Percentiles rank a stretch among this genome's conserved stretches.
phyloP scores from a whole-genome alignment of 225 moss, liverwort and hornwort species.

The Antitrichia curtipendula region DNA sequence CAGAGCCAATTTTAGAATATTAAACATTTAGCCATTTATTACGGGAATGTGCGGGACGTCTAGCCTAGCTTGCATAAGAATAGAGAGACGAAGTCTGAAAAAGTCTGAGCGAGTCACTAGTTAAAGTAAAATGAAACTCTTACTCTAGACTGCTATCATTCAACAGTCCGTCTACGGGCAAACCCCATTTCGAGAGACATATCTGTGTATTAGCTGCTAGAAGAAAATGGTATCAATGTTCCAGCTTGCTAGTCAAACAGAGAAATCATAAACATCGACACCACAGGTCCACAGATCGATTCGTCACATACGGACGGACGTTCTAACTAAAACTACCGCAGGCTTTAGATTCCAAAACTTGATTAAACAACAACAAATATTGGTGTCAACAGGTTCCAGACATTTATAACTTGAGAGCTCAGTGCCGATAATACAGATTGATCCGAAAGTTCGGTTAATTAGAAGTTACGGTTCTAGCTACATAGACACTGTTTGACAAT shows the following conservation, averaged over 20 bases:
- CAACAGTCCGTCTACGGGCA: no score
- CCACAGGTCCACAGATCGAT: background rate
- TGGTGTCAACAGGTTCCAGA: background rate
- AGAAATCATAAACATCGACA: background rate
- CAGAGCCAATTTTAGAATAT: background rate
- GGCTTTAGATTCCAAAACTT: background rate
- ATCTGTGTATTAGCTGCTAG: background rate
- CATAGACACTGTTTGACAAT: background rate
- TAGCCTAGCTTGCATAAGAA: no score
- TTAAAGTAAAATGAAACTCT: background rate
- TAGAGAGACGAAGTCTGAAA: no score
- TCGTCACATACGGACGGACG: background rate
- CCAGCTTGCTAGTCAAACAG: background rate
- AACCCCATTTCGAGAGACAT: background rate
- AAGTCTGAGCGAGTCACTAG: background rate
- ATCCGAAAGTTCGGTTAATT: background rate
- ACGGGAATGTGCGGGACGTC: background rate
- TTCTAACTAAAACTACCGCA: background rate
- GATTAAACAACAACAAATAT: background rate
- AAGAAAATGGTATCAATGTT: background rate
- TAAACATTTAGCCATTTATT: no score
- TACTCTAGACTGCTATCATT: no score
- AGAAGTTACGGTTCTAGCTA: background rate
- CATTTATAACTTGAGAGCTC: no score
- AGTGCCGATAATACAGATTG: background rate